Base-by-base conservation (phyloP, 176 grass and related monocot species). In the Areca catechu region DNA sequence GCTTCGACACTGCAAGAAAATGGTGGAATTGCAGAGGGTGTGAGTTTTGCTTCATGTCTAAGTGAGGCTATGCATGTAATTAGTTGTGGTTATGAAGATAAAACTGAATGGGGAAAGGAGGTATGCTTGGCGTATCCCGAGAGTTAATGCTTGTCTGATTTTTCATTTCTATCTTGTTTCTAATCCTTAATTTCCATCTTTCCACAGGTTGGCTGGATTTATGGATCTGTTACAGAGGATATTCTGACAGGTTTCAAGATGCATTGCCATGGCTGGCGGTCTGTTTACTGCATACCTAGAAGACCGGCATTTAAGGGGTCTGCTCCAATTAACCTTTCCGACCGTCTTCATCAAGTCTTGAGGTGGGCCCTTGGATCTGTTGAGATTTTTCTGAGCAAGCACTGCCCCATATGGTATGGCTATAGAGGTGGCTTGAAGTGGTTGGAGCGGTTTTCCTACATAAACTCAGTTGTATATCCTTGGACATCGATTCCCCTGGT, bases 61-160 rank as follows among this genome's bases (percentile, higher is more conserved):
- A 59, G 49, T 18, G 73, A 76, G 34, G 62, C 62, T 30, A 56
- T 76, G 34, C 72, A 82, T 55, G 72, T 82, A 24, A 66, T 82
- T 47, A 71, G 79, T 51, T 82, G 79, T 58, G 79, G 72, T 63
- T 82, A 82, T 30, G 79, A 82, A 65, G 66, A 76, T 43, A 82
- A 82, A 67, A 82, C 79, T 27, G 72, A 82, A 54, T 82, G 79
- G 79, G 79, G 79, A 50, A 82, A 82, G 71, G 79, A 82, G 79
- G 79, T 82, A 58, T 5, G 55, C 58, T 63, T 52, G 48, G 5
- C 23, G 7, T 24, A 48, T 22, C 30, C 19, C 22, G n/a, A 49
- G 34, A 2, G n/a, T 20, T 30, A 15, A 10, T 19, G 28, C 27
- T 1, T 34, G 16, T 30, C 15, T 3, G 57, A 37, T 60, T 60